phyloP scores from a whole-genome alignment of 225 moss, liverwort and hornwort genomes.

The Anthoceros angustus region DNA sequence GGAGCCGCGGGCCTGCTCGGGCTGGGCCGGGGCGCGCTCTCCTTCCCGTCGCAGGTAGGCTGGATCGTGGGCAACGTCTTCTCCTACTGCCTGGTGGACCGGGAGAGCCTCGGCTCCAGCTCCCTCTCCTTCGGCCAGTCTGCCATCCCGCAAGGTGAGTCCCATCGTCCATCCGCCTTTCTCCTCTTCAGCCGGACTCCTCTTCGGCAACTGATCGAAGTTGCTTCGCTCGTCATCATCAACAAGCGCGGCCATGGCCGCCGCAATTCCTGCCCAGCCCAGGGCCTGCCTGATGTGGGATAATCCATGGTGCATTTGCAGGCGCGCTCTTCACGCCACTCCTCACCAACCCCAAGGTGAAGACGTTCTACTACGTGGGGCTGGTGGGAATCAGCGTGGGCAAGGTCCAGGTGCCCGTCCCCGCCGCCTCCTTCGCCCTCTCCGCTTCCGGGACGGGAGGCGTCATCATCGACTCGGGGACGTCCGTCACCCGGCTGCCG shows the following conservation, averaged over 20 bases:
- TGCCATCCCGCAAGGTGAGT: conserved; percentile 6
- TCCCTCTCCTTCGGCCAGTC: conserved; percentile 51
- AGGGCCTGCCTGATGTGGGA: too few species aligned
- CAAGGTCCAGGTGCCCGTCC: conserved; percentile 13
- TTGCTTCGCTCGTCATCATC: too few species aligned
- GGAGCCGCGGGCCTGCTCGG: conserved; percentile 59
- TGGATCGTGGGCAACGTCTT: conserved; percentile 30
- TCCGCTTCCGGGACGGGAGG: conserved; percentile 20
- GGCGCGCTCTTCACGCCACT: conserved; percentile 42
- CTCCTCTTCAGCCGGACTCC: too few species aligned
- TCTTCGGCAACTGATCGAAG: too few species aligned
- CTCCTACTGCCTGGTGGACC: conserved; percentile 45
- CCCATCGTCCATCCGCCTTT: too few species aligned
- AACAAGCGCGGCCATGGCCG: too few species aligned
- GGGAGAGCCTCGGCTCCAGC: conserved; percentile 28
- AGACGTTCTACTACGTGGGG: conserved; percentile 50
- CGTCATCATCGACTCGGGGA: conserved; percentile 34
- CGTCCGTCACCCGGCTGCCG: conserved; percentile 22
- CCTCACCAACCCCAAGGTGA: conserved; percentile 26
- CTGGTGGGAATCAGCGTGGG: conserved; percentile 44
- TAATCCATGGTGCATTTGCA: conserved; percentile 13
- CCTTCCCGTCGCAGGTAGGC: conserved; percentile 48
- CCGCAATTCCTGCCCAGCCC: too few species aligned
- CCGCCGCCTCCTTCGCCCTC: conserved; percentile 14
- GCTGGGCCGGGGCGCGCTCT: conserved; percentile 42